These are phyloP conservation scores for Leucogyrophana mollusca DNA, from an alignment of 768 basidiomycete species.

Conservation along the genomic window DNA sequence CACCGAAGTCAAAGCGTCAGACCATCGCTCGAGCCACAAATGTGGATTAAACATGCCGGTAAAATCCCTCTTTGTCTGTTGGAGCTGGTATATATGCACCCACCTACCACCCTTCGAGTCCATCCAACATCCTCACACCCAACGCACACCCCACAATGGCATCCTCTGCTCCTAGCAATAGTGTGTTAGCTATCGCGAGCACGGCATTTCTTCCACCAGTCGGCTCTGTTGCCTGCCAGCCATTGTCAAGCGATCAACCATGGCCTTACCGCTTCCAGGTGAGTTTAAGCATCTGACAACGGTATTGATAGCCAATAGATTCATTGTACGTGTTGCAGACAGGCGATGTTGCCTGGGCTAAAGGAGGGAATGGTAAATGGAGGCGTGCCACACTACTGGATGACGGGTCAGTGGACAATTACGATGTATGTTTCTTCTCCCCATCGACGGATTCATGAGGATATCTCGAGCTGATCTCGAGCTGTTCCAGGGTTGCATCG, in stretches of 20 bases:
- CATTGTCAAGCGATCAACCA: neutral
- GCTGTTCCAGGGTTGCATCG: neutral
- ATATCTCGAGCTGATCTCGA: neutral
- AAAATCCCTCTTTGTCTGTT: too few relatives aligned
- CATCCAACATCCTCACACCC: too few relatives aligned
- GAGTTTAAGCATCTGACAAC: neutral
- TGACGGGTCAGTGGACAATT: neutral
- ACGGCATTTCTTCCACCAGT: too few relatives aligned
- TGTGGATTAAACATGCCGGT: too few relatives aligned
- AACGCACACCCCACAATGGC: too few relatives aligned
- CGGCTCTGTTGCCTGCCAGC: neutral
- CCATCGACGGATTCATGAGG: neutral
- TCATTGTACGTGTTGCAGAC: neutral
- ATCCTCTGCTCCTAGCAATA: too few relatives aligned
- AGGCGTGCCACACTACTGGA: neutral
- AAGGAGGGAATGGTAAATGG: neutral
- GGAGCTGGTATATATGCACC: too few relatives aligned
- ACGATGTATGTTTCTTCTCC: neutral
- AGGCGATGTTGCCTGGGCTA: neutral
- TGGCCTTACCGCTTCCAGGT: constrained; percentile 1
- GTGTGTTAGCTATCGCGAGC: too few relatives aligned
- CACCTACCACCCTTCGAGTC: too few relatives aligned
- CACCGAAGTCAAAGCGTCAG: too few relatives aligned
- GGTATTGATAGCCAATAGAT: neutral
- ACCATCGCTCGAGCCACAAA: too few relatives aligned